These are phyloP conservation scores for Fusarium irregulare DNA, from an alignment of 2,329 filamentous ascomycete species.

Conservation along the genomic window DNA sequence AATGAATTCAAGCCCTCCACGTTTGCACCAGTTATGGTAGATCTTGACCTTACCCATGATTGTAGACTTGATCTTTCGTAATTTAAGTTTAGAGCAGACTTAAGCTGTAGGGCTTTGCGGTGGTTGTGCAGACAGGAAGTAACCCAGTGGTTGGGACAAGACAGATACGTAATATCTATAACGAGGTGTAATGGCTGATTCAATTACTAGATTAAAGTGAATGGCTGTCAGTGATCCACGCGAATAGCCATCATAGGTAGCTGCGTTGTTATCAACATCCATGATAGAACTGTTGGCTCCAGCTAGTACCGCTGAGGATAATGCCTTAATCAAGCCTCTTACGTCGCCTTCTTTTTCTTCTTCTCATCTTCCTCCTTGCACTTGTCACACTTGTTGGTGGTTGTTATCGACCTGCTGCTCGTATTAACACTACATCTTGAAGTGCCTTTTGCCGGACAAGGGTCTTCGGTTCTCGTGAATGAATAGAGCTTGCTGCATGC, in stretches of 20 bases:
- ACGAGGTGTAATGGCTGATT: not conserved
- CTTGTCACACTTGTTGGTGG: not conserved
- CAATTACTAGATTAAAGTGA: rapidly evolving
- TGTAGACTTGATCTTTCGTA: rapidly evolving
- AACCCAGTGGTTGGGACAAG: rapidly evolving
- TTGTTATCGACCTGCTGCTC: not conserved
- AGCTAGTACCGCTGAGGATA: not conserved
- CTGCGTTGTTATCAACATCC: not conserved
- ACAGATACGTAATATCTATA: not conserved
- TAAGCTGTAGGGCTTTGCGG: not conserved
- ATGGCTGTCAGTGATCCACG: rapidly evolving
- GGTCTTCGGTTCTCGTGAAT: not conserved
- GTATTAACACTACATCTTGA: not conserved
- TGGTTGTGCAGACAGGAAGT: rapidly evolving
- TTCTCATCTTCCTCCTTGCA: not conserved
- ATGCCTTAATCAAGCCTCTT: not conserved
- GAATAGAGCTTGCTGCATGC: not conserved
- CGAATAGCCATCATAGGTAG: not conserved
- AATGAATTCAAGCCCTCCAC: not conserved
- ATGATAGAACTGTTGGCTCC: not conserved
- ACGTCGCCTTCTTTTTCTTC: not conserved
- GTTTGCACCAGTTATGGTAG: not conserved
- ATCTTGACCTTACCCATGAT: not conserved
- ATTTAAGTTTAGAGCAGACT: rapidly evolving
- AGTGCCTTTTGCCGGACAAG: not conserved